These are phyloP conservation scores for Papiliotrema fonsecae DNA, from an alignment of 1,284 basidiomycete genomes.

Conservation along the genomic window DNA sequence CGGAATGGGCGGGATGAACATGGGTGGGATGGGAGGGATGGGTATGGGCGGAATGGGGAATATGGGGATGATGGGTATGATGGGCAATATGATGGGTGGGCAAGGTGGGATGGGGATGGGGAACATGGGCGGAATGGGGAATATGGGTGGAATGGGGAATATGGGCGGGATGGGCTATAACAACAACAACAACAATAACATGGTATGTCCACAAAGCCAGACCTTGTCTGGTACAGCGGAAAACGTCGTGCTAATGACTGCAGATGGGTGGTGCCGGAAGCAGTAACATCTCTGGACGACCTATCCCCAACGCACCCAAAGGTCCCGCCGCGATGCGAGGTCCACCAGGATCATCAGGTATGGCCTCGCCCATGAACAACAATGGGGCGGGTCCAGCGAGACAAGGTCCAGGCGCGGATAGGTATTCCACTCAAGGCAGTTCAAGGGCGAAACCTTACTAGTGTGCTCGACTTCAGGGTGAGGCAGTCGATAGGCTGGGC, in stretches of 20 bases:
- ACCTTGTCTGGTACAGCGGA: conserved; percentile 9
- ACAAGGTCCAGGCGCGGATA: conserved; percentile 54
- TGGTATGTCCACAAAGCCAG: neutral
- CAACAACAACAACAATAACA: conserved; percentile 3
- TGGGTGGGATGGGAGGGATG: conserved; percentile 53
- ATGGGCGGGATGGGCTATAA: conserved; percentile 7
- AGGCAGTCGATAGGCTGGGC: too few relatives aligned
- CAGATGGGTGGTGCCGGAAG: neutral
- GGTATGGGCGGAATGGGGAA: conserved; percentile 48
- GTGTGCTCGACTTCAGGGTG: neutral
- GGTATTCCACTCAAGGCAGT: conserved; percentile 49
- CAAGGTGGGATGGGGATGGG: conserved; percentile 44
- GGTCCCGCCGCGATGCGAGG: conserved; percentile 50
- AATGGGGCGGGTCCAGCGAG: conserved; percentile 45
- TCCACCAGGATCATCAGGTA: conserved; percentile 30
- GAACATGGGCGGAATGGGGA: conserved; percentile 12
- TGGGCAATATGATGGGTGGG: conserved; percentile 52
- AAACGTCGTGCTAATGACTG: too few relatives aligned
- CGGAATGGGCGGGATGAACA: too few relatives aligned
- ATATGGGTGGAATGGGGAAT: conserved; percentile 41
- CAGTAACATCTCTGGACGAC: conserved; percentile 6
- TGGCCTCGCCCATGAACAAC: too few relatives aligned
- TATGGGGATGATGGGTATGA: conserved; percentile 52
- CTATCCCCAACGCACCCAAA: conserved; percentile 44
- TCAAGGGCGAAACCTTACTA: conserved; percentile 45